Evolutionary conservation across 106 monocot species (phyloP).

Genomic region (Dioscorea dumetorum): DNA sequence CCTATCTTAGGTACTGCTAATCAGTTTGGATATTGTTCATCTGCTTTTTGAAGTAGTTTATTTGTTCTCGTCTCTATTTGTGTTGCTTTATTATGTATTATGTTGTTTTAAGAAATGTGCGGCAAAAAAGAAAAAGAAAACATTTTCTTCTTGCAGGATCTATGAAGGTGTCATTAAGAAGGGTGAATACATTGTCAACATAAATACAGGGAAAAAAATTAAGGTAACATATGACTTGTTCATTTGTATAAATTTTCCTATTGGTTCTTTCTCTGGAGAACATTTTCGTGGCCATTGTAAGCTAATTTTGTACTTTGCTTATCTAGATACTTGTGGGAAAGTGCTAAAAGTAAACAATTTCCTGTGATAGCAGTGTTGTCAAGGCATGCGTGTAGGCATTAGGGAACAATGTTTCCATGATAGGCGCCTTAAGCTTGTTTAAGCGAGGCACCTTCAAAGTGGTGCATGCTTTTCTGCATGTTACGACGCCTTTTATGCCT

Average conservation of each 20-base stretch:
- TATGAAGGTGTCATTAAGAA: conserved; percentile 91
- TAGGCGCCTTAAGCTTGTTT: too few species aligned
- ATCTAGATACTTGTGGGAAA: too few species aligned
- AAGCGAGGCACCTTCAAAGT: too few species aligned
- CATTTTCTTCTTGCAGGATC: conserved; percentile 42
- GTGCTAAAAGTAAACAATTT: too few species aligned
- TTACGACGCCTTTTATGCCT: too few species aligned
- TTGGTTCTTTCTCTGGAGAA: too few species aligned
- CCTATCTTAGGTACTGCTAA: conserved; percentile 68
- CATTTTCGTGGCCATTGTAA: too few species aligned
- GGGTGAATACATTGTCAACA: conserved; percentile 86
- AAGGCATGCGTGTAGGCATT: too few species aligned
- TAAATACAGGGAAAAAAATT: conserved; percentile 96
- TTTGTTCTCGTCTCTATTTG: background rate
- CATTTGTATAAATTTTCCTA: background rate
- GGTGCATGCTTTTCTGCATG: too few species aligned
- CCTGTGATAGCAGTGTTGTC: too few species aligned
- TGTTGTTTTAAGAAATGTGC: background rate
- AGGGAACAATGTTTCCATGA: too few species aligned
- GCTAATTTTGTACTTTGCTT: too few species aligned
- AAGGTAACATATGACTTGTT: conserved; percentile 47
- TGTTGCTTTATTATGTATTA: background rate
- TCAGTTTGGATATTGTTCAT: background rate
- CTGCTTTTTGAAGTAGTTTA: background rate
- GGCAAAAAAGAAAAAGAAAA: background rate